A percentile compares a stretch with the other conserved stretches of the same genome.
phyloP scores from a whole-genome alignment of 441 rosid species.

The Pelargonium australe region DNA sequence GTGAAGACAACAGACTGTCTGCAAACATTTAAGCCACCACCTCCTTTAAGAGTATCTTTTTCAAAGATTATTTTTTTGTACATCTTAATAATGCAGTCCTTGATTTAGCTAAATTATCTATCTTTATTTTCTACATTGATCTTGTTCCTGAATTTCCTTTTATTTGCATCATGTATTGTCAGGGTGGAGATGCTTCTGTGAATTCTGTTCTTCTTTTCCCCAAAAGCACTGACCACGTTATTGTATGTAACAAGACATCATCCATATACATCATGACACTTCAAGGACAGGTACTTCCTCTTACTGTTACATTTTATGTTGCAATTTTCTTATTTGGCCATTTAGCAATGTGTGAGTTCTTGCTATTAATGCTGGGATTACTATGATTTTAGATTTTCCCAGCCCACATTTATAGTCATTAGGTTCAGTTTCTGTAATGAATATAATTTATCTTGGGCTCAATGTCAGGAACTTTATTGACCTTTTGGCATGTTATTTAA shows the following conservation, averaged over 20 bases:
- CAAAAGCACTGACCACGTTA: conserved; percentile 77
- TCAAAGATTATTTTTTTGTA: not conserved
- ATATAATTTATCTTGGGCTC: too few species aligned
- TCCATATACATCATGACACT: conserved; percentile 90
- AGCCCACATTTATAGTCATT: conserved; percentile 3
- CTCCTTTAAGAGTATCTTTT: conserved; percentile 66
- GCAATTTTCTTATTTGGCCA: too few species aligned
- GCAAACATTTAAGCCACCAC: conserved; percentile 92
- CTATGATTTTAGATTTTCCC: not conserved
- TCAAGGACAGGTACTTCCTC: conserved; percentile 81
- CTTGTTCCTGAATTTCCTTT: conserved; percentile 12
- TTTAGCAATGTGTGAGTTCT: not conserved
- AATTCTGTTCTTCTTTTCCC: conserved; percentile 94
- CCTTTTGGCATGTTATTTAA: too few species aligned
- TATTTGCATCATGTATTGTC: conserved; percentile 22
- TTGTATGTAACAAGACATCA: conserved; percentile 93
- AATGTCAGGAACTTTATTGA: too few species aligned
- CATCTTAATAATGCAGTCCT: not conserved
- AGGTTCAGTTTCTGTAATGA: not conserved
- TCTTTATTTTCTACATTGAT: not conserved
- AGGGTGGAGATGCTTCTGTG: conserved; percentile 99
- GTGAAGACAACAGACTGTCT: conserved; percentile 87
- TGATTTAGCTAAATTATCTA: not conserved
- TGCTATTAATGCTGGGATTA: not conserved
- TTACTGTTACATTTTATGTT: not conserved